These are phyloP conservation scores for Geranomyces variabilis DNA, from an alignment of 192 early-diverging fungal species.

Conservation along the genomic window DNA sequence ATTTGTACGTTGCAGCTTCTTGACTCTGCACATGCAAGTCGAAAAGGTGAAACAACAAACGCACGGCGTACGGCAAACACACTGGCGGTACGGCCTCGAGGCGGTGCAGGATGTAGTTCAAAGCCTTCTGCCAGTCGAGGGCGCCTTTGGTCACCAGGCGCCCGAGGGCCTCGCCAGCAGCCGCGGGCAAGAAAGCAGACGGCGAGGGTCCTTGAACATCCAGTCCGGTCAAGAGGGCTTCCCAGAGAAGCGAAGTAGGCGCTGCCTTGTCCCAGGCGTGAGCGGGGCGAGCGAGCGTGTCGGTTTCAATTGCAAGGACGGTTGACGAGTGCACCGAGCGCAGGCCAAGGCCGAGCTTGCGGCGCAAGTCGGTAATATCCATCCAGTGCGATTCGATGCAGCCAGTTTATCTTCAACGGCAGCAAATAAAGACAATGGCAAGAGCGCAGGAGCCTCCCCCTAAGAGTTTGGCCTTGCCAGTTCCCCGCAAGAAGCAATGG, in stretches of 20 bases:
- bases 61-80: slow-evolving; percentile 18
- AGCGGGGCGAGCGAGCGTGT: background rate
- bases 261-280: background rate
- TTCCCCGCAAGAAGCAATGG: no score
- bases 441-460: no score
- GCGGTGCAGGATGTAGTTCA: slow-evolving; percentile 16
- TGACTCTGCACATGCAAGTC: slow-evolving; percentile 19
- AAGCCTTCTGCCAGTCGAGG: slow-evolving; percentile 18
- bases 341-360: slow-evolving; percentile 21
- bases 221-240: background rate
- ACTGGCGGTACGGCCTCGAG: slow-evolving; percentile 12
- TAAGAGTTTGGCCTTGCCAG: no score
- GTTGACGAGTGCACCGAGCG: slow-evolving; percentile 19
- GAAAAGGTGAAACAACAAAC: slow-evolving; percentile 18
- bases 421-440: no score
- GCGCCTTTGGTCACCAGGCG: slow-evolving; percentile 16
- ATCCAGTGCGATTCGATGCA: background rate
- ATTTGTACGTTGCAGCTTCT: background rate
- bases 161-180: slow-evolving; percentile 10
- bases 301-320: background rate
- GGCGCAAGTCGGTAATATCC: slow-evolving; percentile 3
- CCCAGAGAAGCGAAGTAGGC: slow-evolving; percentile 16
- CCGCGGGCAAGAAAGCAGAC: slow-evolving; percentile 17
- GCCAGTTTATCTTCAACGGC: no score
- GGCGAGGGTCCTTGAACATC: background rate